Evolutionary conservation across 495 filamentous ascomycete genomes (phyloP), one percentile per base, ranked within the genome.

Genomic region (Apiosordaria backusii): DNA sequence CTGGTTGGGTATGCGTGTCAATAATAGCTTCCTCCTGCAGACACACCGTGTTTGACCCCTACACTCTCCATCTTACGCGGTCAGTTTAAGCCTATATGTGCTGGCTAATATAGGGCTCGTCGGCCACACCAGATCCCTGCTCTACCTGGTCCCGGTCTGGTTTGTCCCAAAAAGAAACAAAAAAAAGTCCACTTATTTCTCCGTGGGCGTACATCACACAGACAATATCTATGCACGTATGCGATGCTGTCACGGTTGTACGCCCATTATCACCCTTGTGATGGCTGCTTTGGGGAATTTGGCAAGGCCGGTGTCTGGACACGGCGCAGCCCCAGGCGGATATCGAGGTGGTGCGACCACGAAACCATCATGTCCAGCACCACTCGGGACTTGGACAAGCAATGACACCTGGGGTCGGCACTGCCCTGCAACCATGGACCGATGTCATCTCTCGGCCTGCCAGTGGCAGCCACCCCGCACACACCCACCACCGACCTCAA

Each of bases 51-150:
- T 78, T 79, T 79, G 68, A 66, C 67, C 71, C 64, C 71, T 71
- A 54, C 68, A 67, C 57, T 66, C 68, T 68, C 70, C 67, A 72
- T 67, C 71, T 72, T 72, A 72, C 70, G 67, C 73, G 67, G 67
- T 70, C 74, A 70, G 73, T 70, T 71, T 74, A 72, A 75, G 78
- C 68, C 72, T 78, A 80, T 80, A 79, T 78, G 66, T 76, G 75
- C 68, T 77, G 71, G 70, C 73, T 76, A 76, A 78, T 81, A 81
- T 79, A 79, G 70, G 45, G 65, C 71, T 67, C 69, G 71, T 74
- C 68, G 59, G 65, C 74, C 60, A 60, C 25, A 54, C 65, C 75
- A 18, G 10, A 35, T 65, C 75, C 75, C 66, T 75, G 71, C 63
- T 24, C 50, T 19, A 23, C 52, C 19, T 23, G 40, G 45, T 59